Conservation (phyloP, 164 flowering plant species). For the Stephania yunnanensis region DNA sequence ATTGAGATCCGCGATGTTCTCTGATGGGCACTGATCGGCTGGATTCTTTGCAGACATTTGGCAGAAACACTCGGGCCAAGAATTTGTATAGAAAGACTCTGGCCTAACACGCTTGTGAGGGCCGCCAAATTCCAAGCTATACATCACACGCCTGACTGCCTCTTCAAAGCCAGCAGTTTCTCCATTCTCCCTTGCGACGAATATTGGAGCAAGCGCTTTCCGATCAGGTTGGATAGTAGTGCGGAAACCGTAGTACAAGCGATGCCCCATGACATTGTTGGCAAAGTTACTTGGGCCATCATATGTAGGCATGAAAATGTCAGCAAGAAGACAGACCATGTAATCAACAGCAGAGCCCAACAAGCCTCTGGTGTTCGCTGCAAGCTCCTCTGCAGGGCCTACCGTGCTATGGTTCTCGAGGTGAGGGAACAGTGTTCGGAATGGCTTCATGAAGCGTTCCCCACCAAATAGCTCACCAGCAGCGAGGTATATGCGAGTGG, state of each 20-base stretch:
- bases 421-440: conserved; percentile 70
- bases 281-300: conserved; percentile 99
- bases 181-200: conserved; percentile 74
- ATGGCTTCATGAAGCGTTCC: conserved; percentile 88
- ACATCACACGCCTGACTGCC: conserved; percentile 72
- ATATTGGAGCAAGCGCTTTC: conserved; percentile 83
- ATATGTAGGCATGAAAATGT: conserved; percentile 96
- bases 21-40: conserved; percentile 80
- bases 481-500: conserved; percentile 89
- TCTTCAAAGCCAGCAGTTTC: conserved; percentile 63
- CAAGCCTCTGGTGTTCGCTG: conserved; percentile 58
- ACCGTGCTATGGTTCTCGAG: conserved; percentile 83
- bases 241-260: conserved; percentile 91
- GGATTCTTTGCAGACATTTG: conserved; percentile 57
- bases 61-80: conserved; percentile 99
- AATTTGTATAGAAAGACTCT: conserved; percentile 90
- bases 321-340: conserved; percentile 97
- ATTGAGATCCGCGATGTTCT: conserved; percentile 54
- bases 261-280: conserved; percentile 94
- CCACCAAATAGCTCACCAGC: conserved; percentile 98
- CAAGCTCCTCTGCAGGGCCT: conserved; percentile 58
- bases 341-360: conserved; percentile 96
- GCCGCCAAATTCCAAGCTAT: conserved; percentile 66
- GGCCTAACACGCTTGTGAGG: conserved; percentile 85
- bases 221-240: conserved; percentile 82